These are phyloP conservation scores for Hysterangium stoloniferum DNA, from an alignment of 768 basidiomycete species.

Conservation along the genomic window DNA sequence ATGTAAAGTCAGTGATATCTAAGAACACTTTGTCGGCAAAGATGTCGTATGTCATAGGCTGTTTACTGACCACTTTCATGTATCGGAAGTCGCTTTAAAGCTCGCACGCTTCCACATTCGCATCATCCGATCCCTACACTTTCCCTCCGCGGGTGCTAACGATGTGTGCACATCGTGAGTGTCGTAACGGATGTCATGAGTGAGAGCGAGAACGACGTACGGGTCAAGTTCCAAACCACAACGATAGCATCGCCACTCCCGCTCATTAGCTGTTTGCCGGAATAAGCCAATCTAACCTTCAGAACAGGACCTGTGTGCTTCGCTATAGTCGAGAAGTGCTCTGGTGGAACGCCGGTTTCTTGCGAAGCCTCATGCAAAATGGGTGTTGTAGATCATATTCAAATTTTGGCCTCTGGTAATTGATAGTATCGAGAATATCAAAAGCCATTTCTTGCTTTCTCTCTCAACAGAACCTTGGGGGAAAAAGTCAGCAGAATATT, in stretches of 20 bases:
- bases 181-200: not conserved
- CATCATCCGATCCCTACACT: constrained; percentile 91
- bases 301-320: constrained; percentile 94
- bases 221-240: constrained; percentile 98
- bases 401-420: constrained; percentile 72
- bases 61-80: constrained; percentile 79
- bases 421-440: constrained; percentile 75
- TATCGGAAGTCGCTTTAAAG: constrained; percentile 81
- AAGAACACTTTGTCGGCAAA: constrained; percentile 11
- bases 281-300: constrained; percentile 88
- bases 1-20: constrained; percentile 95
- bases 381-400: constrained; percentile 95
- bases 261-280: constrained; percentile 89
- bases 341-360: constrained; percentile 66
- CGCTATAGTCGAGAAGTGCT: constrained; percentile 81
- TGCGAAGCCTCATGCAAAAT: constrained; percentile 74
- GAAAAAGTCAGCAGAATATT: not conserved
- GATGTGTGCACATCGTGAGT: not conserved
- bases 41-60: not conserved
- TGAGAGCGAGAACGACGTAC: constrained; percentile 43
- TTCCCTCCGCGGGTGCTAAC: constrained; percentile 70
- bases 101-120: constrained; percentile 99
- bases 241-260: constrained; percentile 94
- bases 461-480: constrained; percentile 42
- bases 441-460: constrained; percentile 53